Base-by-base conservation (phyloP, 2,329 filamentous ascomycete species). In the Penicillium decumbens region DNA sequence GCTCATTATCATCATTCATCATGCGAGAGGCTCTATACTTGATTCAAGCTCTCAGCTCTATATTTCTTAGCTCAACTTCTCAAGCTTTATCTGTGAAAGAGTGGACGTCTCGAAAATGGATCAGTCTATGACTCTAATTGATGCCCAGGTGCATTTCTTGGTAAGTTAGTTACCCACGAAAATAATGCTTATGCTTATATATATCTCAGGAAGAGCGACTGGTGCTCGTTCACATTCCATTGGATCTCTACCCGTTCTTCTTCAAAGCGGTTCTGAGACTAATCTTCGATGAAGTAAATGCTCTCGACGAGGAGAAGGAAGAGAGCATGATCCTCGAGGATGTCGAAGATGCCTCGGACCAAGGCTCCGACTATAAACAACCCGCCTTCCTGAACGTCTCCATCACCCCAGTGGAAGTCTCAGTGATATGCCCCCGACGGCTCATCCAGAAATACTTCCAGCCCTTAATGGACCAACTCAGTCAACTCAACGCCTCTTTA, bases 321-420 rank as follows among this genome's bases (percentile, higher is more conserved):
- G 71, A 60, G 35, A 57, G 60, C 30, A 74, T 76, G 55, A 78
- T 67, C 46, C 63, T 72, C 37, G 68, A 70, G 33, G 71, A 71
- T 40, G 56, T 70, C 8, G 65, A 70, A 12, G 54, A 63, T 44
- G 49, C 51, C 33, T 57, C 61, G 42, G 45, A 58, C 40, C 38
- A 58, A 37, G 41, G 46, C 43, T 29, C 64, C 50, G 57, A 77
- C 73, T 78, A 72, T 72, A 13, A 75, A 68, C 75, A 76, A 65
- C 87, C 93, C 70, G 83, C 84, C 39, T 97, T 98, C 70, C 80
- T 96, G 67, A 97, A 97, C 69, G 84, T 98, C 59, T 95, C 89
- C 55, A 81, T 97, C 63, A 97, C 91, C 0, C 89, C 90, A 0
- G 81, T 95, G 47, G 93, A 96, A 71, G 95, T 89, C 72, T 95